These are phyloP conservation scores for Huntiella bhutanensis DNA, from an alignment of 2,329 filamentous ascomycete genomes.

Conservation along the genomic window DNA sequence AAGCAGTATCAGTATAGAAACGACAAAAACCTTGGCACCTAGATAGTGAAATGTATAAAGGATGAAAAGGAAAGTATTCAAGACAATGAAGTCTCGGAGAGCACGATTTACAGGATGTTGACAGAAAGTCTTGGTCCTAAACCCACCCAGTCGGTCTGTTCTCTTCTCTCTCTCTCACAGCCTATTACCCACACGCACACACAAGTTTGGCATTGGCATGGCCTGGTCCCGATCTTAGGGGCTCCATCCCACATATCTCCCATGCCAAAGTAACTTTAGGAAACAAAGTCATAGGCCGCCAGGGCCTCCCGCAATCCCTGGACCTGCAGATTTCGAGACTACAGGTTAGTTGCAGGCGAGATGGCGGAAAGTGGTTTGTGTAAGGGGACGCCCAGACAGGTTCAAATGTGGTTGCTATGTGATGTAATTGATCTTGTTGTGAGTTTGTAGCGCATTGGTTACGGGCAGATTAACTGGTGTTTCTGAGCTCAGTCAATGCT, in stretches of 20 bases:
- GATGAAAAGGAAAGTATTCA: neutral
- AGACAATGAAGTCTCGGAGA: neutral
- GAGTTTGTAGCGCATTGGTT: neutral
- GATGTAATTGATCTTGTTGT: neutral
- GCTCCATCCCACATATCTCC: too few relatives aligned
- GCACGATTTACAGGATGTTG: neutral
- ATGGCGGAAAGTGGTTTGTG: neutral
- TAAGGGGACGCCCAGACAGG: too few relatives aligned
- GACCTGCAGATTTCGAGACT: conserved; percentile 2
- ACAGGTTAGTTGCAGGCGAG: neutral
- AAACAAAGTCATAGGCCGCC: neutral
- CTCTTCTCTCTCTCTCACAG: too few relatives aligned
- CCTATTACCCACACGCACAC: too few relatives aligned
- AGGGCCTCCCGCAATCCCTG: neutral
- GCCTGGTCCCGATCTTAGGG: neutral
- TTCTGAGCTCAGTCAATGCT: neutral
- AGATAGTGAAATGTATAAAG: neutral
- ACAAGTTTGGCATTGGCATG: conserved; percentile 1
- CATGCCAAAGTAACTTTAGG: too few relatives aligned
- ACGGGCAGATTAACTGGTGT: neutral
- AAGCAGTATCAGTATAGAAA: neutral
- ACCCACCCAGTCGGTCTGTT: too few relatives aligned
- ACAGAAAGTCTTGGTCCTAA: neutral
- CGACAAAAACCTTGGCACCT: too few relatives aligned
- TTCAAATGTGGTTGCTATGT: neutral